Evolutionary conservation across 2,329 filamentous ascomycete genomes (phyloP).

Genomic region (Diaporthe longicolla): DNA sequence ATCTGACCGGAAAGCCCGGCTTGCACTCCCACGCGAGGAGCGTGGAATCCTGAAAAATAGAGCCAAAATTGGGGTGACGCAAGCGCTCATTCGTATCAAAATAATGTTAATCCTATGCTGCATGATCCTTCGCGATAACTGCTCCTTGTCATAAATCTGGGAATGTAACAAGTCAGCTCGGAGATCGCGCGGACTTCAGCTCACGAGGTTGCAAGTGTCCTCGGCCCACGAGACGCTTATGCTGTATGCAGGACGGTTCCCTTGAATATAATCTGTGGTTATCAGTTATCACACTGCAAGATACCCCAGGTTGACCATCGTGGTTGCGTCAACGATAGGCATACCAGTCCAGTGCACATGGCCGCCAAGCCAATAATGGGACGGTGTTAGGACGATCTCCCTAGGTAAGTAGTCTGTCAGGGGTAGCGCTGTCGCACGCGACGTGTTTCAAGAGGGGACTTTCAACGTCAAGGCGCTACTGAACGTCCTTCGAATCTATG

Average conservation of each 20-base stretch:
- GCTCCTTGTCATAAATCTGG: neutral
- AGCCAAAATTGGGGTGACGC: neutral
- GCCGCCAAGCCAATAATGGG: conserved; percentile 27
- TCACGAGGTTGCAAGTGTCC: neutral
- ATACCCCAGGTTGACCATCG: neutral
- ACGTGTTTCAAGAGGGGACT: conserved; percentile 8
- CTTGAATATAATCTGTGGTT: neutral
- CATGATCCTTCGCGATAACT: neutral
- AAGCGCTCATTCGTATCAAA: neutral
- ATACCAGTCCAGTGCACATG: neutral
- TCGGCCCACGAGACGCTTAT: neutral
- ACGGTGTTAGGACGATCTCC: conserved; percentile 15
- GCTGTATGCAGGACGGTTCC: neutral
- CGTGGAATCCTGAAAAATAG: neutral
- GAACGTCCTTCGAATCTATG: neutral
- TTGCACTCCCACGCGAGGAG: neutral
- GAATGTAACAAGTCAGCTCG: neutral
- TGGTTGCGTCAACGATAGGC: neutral
- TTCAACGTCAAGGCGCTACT: conserved; percentile 17
- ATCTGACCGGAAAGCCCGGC: conserved; percentile 14
- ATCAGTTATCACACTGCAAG: neutral
- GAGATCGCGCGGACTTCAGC: neutral
- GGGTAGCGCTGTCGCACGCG: conserved; percentile 15
- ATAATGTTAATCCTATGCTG: conserved; percentile 22
- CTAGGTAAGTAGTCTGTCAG: neutral